phyloP scores from a whole-genome alignment of 1,139 yeast species.

The Spathaspora sp. region DNA sequence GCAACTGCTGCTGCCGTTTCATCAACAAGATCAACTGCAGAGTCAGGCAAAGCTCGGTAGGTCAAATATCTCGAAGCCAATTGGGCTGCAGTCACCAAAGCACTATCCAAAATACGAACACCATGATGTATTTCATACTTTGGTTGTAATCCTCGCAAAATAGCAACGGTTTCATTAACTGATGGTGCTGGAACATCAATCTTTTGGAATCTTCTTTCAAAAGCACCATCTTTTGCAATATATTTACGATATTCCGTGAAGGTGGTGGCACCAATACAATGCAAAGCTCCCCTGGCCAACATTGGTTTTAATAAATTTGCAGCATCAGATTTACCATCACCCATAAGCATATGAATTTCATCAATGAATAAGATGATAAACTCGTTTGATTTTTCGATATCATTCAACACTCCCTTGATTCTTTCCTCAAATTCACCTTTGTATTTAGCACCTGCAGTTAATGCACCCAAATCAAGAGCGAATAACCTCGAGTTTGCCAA shows the following conservation, averaged over 20 bases:
- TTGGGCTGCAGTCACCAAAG: conserved; percentile 92
- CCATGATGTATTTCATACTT: conserved; percentile 98
- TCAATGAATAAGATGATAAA: conserved; percentile 89
- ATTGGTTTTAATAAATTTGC: conserved; percentile 96
- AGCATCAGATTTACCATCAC: conserved; percentile 92
- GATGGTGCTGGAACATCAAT: conserved; percentile 96
- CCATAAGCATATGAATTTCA: conserved; percentile 99
- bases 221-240: conserved; percentile 96
- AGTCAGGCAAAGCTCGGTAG: conserved; percentile 93
- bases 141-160: conserved; percentile 93
- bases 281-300: conserved; percentile 92
- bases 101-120: conserved; percentile 92
- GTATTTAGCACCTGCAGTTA: conserved; percentile 97
- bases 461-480: conserved; percentile 90
- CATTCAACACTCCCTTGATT: conserved; percentile 91
- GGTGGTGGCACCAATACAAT: conserved; percentile 98
- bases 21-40: conserved; percentile 95
- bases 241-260: conserved; percentile 90
- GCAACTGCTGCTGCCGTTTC: conserved; percentile 98
- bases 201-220: conserved; percentile 97
- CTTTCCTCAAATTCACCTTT: conserved; percentile 99
- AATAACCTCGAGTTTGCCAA: conserved; percentile 77
- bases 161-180: conserved; percentile 89
- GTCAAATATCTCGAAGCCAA: conserved; percentile 93
- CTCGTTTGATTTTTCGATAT: conserved; percentile 83